Base-by-base conservation (phyloP, 176 grass and related monocot species). In the Oryza officinalis region DNA sequence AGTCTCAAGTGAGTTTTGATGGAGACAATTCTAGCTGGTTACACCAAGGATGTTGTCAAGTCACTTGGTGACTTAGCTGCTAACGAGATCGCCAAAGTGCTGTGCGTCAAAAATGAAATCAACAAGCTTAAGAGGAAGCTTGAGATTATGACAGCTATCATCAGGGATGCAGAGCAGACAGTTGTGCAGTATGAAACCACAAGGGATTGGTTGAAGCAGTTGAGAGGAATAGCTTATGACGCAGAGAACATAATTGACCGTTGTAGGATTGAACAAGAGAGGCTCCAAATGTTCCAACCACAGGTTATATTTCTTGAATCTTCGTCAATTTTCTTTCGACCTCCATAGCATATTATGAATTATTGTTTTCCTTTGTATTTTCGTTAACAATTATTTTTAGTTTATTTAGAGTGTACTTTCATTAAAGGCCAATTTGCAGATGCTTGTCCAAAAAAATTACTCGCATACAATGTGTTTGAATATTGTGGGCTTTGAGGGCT, bases 171-270 rank as follows among this genome's bases (percentile, higher is more conserved):
- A 14, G 86, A 87, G 65, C 22, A 71, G 79, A 76, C 86, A 61
- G 28, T 83, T 2, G 40, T 52, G 49, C 79, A 87, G 49, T 28
- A 77, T 65, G 80, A 82, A 83, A 77, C 72, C 13, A 87, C 86
- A 6, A 87, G 66, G 54, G 65, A 63, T 47, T 83, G 86, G 79
- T 65, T 87, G 71, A 87, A 83, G 52, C 45, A 28, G 41, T 63
- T 63, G 9, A 69, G 66, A 50, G 80, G 77, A 87, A 41, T 83
- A 71, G 50, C 67, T 63, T 87, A 83, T 60, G 86, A 87, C 22
- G 73, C 73, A 54, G 86, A 87, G 77, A 41, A 83, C 52, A 83
- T 87, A 45, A 87, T 77, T 52, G 86, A 87, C 41, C 80, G 71
- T 13, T 83, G 65, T 35, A 77, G 66, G 28, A 87, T 83, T 78